phyloP scores from a whole-genome alignment of 2,329 filamentous ascomycete species.

The Fusarium graminum region DNA sequence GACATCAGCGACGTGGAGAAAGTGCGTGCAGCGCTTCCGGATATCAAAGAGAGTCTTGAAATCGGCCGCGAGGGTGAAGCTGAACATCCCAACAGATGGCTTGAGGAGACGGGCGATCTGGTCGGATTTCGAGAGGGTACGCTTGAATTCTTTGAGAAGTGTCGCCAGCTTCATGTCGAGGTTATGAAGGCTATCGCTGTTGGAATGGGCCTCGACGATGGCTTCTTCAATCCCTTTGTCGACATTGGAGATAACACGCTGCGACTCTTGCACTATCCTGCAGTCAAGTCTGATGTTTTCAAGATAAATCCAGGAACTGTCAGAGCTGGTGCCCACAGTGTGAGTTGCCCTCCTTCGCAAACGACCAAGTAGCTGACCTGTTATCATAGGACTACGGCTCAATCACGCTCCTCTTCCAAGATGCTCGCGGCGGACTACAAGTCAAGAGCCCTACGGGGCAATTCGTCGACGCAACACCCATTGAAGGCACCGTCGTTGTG shows the following conservation, averaged over 20 bases:
- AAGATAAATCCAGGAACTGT: conserved; percentile 75
- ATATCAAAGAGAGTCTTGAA: conserved; percentile 75
- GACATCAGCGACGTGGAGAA: conserved; percentile 69
- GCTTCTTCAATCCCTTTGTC: conserved; percentile 82
- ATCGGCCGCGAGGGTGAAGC: conserved; percentile 72
- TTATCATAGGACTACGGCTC: conserved; percentile 66
- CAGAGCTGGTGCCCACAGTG: conserved; percentile 81
- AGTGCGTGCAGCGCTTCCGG: conserved; percentile 69
- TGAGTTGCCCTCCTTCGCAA: conserved; percentile 38
- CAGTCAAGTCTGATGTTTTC: conserved; percentile 75
- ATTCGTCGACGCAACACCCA: conserved; percentile 87
- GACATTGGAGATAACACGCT: conserved; percentile 78
- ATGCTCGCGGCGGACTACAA: conserved; percentile 67
- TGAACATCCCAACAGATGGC: conserved; percentile 83
- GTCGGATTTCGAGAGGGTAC: conserved; percentile 77
- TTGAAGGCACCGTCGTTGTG: conserved; percentile 83
- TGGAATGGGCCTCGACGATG: conserved; percentile 78
- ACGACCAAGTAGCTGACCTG: neutral
- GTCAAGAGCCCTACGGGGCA: conserved; percentile 77
- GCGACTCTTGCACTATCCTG: conserved; percentile 81
- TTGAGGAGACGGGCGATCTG: conserved; percentile 54
- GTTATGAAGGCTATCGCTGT: conserved; percentile 88
- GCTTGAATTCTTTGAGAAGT: conserved; percentile 79
- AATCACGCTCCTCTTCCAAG: conserved; percentile 73
- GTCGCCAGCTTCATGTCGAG: conserved; percentile 79